Base-by-base conservation (phyloP, 148 eudicot genomes). In the Persicaria tinctoria region DNA sequence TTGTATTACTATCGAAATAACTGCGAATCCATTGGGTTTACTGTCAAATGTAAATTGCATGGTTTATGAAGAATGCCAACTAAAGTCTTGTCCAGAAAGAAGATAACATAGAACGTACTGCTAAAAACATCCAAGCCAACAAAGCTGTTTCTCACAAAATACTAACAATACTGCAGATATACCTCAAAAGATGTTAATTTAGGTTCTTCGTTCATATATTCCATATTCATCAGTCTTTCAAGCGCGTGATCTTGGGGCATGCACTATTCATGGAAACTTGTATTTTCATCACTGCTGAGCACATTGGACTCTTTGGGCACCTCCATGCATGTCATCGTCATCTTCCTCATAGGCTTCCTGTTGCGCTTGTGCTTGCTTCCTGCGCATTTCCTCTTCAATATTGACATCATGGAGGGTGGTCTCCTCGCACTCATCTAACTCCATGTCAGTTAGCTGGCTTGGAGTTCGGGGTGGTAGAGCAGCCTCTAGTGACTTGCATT, bases 341-440 rank as follows among this genome's bases (percentile, higher is more conserved):
- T 87, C 90, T 56, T 87, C 90, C 14, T 87, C 90, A 72, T 84
- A 80, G 0, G 84, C 87, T 76, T 82, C 90, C 23, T 87, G 84
- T 2, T 76, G 83, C 7, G 78, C 76, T 51, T 78, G 82, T 10
- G 78, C 78, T 57, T 84, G 85, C 74, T 85, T 87, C 76, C 90
- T 78, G 7, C 90, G 55, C 90, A 87, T 85, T 74, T 87, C 90
- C 51, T 87, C 90, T 74, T 87, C 90, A 13, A 87, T 87, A 77
- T 87, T 87, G 56, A 87, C 88, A 81, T 87, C 86, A 62, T 85
- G 87, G 17, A 85, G 76, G 6, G 90, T 87, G 0, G 87, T 87
- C 78, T 87, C 90, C 77, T 87, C 90, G 7, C 90, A 87, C 66
- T 87, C 90, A 46, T 87, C 90, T 62, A 87, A 44, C 76, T 87